These are phyloP conservation scores for Nemania sp. DNA, from an alignment of 2,329 filamentous ascomycete genomes.

Conservation along the genomic window DNA sequence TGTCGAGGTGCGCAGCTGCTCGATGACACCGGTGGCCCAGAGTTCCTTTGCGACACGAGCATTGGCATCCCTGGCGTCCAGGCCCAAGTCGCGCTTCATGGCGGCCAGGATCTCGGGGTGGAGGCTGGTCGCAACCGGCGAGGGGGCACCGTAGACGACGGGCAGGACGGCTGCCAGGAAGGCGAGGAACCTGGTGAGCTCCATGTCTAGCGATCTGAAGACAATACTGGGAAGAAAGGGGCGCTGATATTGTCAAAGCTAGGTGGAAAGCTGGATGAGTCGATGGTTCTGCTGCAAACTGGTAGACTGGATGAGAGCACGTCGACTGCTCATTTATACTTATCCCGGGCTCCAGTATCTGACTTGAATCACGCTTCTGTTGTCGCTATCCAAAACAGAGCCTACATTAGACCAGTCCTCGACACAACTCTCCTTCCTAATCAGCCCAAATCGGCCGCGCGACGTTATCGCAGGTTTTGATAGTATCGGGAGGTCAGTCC, in stretches of 20 bases:
- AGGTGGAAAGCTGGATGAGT: constrained; percentile 32
- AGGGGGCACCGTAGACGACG: constrained; percentile 47
- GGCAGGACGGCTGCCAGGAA: constrained; percentile 46
- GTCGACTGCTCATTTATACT: constrained; percentile 35
- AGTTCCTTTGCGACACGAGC: constrained; percentile 46
- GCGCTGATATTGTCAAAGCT: constrained; percentile 32
- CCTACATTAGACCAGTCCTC: constrained; percentile 20
- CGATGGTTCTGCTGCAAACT: constrained; percentile 24
- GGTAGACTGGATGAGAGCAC: constrained; percentile 28
- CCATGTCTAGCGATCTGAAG: constrained; percentile 41
- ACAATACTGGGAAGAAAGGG: constrained; percentile 31
- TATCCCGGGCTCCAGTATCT: constrained; percentile 26
- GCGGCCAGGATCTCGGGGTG: constrained; percentile 48
- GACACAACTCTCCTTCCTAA: constrained; percentile 33
- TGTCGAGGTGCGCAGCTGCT: constrained; percentile 40
- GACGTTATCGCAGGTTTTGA: constrained; percentile 25
- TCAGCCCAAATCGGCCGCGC: constrained; percentile 26
- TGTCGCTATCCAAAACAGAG: constrained; percentile 25
- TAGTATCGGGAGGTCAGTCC: constrained; percentile 17
- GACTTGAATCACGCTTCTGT: constrained; percentile 27
- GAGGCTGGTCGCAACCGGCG: constrained; percentile 42
- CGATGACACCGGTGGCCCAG: constrained; percentile 44
- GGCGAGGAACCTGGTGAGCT: constrained; percentile 46
- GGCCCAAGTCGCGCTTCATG: constrained; percentile 50
- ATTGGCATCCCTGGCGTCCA: constrained; percentile 45